Base-by-base conservation (phyloP, 2,329 filamentous ascomycete genomes). In the Eutypa lata region DNA sequence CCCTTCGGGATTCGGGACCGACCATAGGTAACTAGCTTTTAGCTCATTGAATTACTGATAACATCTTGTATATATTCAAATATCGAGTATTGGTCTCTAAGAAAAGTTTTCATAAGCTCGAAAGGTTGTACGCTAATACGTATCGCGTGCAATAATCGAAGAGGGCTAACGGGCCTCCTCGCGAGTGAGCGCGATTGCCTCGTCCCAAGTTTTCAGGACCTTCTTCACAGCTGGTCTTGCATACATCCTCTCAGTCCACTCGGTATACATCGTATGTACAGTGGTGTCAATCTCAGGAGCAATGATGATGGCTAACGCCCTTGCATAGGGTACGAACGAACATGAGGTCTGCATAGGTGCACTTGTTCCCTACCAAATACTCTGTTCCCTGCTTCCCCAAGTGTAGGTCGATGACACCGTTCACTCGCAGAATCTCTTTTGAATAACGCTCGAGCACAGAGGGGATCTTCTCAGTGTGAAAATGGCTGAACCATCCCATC, bases 391-490 rank as follows among this genome's bases (percentile, higher is more conserved):
- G 8, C 8, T 21, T 11, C n/a, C 38, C 38, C n/a, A 43, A 18
- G 38, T 43, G 19, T 19, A 11, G 38, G 13, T 43, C 38, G 10
- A 43, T 43, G 6, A 43, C 38, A 11, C 38, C 38, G 19, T 19
- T 5, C 14, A 80, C 68, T 44, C 77, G 75, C 26, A 68, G 65
- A 49, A 75, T 64, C 57, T 80, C 76, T 24, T 70, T 69, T 18
- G 60, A 50, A 59, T 78, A 80, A 18, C 76, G 71, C 5, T 76
- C 70, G 21, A 73, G 62, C 5, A 74, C 76, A 16, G 68, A 71
- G 0, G 62, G 66, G 19, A 77, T 33, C 55, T 72, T 73, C 52
- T 79, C 75, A 0, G 62, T 63, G 61, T 78, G 71, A 52, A 70
- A 73, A 8, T 49, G 24, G 13, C 42, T 60, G 62, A 75, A 78